Evolutionary conservation across 768 basidiomycete genomes (phyloP), one percentile per base, ranked within the genome.

Genomic region (Pleurotus platypus): DNA sequence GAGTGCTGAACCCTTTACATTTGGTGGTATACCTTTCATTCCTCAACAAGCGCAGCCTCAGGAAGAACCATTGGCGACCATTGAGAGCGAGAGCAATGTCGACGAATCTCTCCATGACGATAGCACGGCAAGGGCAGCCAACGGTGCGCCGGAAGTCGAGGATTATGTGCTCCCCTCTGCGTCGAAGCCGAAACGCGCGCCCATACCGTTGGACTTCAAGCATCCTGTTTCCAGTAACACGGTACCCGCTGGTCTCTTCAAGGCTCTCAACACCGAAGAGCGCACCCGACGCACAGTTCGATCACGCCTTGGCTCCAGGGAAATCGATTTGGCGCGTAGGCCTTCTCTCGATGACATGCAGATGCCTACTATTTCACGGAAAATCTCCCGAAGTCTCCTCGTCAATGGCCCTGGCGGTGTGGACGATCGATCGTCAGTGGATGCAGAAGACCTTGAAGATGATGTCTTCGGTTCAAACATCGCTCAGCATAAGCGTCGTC

Each of bases 241-340:
- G 5, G 86, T 92, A 7, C 92, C 92, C 16, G 92, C 92, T 35
- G 90, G 90, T 2, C 65, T 93, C 56, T 94, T 94, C 80, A 92
- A 92, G 72, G 88, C 89, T 9, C 76, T 91, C 49, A 84, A 80
- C 24, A 80, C 64, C 43, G 89, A 92, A 46, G 89, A 89, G 60
- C 78, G 86, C 45, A 85, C 86, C 2, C 81, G 89, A 56, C 76
- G 83, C 46, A 76, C 76, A 46, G 88, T 90, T n/a, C 86, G 89
- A 47, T 92, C 91, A 18, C 79, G 90, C 38, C 78, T 92, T 57
- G 77, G 82, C 66, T 92, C 90, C 8, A 81, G 82, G 45, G 92
- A 92, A 59, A 78, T 85, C 49, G 89, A 89, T 5, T 83, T 86
- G 61, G 78, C 80, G 38, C 81, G 77, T 4, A 75, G 80, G 30